phyloP scores from a whole-genome alignment of 163 green algal genomes.

The Volvox carteri region DNA sequence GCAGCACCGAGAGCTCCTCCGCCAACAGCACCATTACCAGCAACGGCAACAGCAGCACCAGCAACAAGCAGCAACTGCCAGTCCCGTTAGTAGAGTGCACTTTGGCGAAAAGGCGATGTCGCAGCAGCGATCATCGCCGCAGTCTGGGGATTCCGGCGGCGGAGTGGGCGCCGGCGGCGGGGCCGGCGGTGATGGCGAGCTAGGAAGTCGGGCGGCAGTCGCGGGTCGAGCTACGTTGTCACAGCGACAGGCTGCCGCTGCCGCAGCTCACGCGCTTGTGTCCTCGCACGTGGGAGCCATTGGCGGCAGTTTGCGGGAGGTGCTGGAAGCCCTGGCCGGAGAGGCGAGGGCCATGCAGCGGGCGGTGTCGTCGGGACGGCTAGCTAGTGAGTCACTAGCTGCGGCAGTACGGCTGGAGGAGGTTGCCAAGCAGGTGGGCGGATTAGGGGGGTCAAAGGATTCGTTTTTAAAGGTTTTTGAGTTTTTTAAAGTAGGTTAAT shows the following conservation, averaged over 20 bases:
- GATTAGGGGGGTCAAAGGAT: background rate
- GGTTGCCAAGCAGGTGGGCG: slow-evolving; percentile 31
- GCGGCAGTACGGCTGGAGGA: slow-evolving; percentile 31
- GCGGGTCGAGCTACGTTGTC: background rate
- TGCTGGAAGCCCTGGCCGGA: slow-evolving; percentile 14
- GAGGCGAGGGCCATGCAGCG: slow-evolving; percentile 18
- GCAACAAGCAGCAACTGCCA: background rate
- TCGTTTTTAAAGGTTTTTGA: no score
- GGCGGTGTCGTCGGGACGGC: background rate
- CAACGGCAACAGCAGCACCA: slow-evolving; percentile 14
- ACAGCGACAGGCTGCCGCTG: background rate
- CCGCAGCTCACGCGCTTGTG: background rate
- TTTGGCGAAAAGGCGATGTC: no score
- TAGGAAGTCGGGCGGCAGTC: no score
- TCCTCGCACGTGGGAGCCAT: background rate
- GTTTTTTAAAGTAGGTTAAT: no score
- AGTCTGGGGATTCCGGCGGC: no score
- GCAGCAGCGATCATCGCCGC: no score
- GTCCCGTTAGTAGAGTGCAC: no score
- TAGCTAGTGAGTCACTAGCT: background rate
- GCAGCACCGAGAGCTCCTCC: background rate
- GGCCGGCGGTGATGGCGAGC: no score
- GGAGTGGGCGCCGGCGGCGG: no score
- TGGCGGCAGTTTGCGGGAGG: background rate
- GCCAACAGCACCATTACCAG: background rate